Percentiles rank a stretch among this genome's conserved stretches.
These are phyloP conservation scores for Zymoseptoria brevis DNA, from an alignment of 2,329 filamentous ascomycete species.

Conservation along the genomic window DNA sequence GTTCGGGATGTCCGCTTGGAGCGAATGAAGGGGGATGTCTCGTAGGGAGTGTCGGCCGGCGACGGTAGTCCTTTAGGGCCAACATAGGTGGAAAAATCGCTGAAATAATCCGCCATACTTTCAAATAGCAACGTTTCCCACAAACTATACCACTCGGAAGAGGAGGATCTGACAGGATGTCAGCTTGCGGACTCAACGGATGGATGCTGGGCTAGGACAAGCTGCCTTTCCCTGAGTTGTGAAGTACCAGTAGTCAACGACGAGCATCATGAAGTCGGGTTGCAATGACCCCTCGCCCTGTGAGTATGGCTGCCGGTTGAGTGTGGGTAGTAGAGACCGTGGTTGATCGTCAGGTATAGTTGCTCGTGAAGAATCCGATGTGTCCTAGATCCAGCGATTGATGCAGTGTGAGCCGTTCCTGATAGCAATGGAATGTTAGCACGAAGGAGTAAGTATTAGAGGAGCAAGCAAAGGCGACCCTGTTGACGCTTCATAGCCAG, in stretches of 20 bases:
- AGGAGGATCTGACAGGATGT: not conserved
- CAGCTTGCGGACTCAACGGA: not conserved
- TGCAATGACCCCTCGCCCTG: not conserved
- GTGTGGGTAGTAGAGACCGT: not conserved
- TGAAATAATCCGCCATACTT: slow-evolving; percentile 39
- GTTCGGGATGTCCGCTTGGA: slow-evolving; percentile 58
- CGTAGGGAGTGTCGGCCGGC: slow-evolving; percentile 63
- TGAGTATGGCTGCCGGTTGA: not conserved
- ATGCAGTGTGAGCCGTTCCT: not conserved
- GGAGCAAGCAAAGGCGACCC: not conserved
- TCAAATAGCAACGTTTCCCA: not conserved
- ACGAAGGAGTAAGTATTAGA: not conserved
- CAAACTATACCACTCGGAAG: not conserved
- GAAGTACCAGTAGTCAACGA: not conserved
- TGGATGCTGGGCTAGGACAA: not conserved
- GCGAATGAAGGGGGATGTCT: slow-evolving; percentile 44
- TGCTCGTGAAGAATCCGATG: not conserved
- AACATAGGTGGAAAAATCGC: slow-evolving; percentile 36
- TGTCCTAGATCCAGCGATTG: not conserved
- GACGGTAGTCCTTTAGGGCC: slow-evolving; percentile 58
- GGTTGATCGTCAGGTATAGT: not conserved
- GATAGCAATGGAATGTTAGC: not conserved
- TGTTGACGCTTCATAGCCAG: not conserved
- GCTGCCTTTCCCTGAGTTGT: not conserved
- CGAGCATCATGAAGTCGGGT: not conserved